Evolutionary conservation across 192 early-diverging fungal species (phyloP).

Genomic region (Podila clonocystis): DNA sequence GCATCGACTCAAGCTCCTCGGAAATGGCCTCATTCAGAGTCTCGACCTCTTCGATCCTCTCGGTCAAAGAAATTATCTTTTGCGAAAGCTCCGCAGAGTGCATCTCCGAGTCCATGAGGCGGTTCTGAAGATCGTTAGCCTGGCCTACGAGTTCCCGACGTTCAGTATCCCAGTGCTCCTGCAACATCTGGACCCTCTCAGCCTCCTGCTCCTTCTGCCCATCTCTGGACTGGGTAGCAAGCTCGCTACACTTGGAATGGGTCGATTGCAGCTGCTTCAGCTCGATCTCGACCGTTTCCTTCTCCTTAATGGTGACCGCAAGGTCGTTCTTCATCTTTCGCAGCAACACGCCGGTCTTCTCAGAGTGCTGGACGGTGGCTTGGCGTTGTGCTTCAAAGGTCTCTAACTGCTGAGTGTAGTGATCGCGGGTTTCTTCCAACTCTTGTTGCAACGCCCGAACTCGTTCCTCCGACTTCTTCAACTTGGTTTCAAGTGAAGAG

Average conservation of each 20-base stretch:
- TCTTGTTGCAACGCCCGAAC: slow-evolving; percentile 20
- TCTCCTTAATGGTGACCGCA: slow-evolving; percentile 26
- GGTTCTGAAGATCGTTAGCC: slow-evolving; percentile 10
- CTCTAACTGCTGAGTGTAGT: slow-evolving; percentile 28
- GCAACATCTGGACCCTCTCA: neutral
- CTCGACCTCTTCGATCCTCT: slow-evolving; percentile 39
- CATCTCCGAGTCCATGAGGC: slow-evolving; percentile 29
- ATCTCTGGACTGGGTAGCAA: neutral
- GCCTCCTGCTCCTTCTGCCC: neutral
- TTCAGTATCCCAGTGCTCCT: slow-evolving; percentile 25
- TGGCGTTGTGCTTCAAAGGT: slow-evolving; percentile 32
- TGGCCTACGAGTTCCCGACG: slow-evolving; percentile 7
- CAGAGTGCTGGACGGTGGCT: slow-evolving; percentile 37
- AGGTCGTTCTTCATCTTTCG: slow-evolving; percentile 46
- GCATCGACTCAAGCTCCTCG: slow-evolving; percentile 38
- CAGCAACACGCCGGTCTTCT: slow-evolving; percentile 25
- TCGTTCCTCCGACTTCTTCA: slow-evolving; percentile 25
- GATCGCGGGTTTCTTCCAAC: slow-evolving; percentile 26
- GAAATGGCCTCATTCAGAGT: slow-evolving; percentile 39
- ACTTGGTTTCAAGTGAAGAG: slow-evolving; percentile 22
- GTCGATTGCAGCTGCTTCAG: slow-evolving; percentile 11
- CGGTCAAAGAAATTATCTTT: slow-evolving; percentile 23
- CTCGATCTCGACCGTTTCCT: slow-evolving; percentile 10
- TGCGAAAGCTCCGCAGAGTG: slow-evolving; percentile 29
- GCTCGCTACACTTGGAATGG: slow-evolving; percentile 17